Evolutionary conservation across 73 alveolate species (phyloP), one percentile per base, ranked within the genome.

Genomic region (Diophrys sp.): DNA sequence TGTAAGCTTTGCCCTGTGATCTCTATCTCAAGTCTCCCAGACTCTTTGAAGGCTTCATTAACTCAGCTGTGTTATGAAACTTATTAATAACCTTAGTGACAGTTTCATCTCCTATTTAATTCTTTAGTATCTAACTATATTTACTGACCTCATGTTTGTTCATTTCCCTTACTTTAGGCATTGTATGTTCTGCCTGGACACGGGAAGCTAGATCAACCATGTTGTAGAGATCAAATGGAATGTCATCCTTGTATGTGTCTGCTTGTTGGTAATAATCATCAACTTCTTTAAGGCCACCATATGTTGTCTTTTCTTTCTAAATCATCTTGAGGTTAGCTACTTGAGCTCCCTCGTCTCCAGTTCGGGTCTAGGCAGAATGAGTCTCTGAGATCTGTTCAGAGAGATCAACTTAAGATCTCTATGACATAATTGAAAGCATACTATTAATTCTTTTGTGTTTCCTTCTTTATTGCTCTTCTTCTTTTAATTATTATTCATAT

Each of bases 221-320:
- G 55, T 83, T 83, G 31, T 83, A 83, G 32, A 83, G 32, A 54
- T 83, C 91, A 76, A 68, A 83, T 23, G 91, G 91, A 23, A 83
- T 82, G 34, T 83, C 91, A 54, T 83, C 91, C 75, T 76, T 80
- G 72, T 68, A 83, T 29, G 75, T 83, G 5, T 75, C 91, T 5
- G 75, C 31, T 31, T 31, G 54, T 23, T 71, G 70, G 56, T 83
- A 83, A 56, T 83, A 83, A 11, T 77, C 31, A 34, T 83, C 78
- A 23, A 69, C 85, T 27, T 77, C 82, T 18, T 44, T 5, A 18
- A 18, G 5, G n/a, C 5, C 5, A 5, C 62, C 62, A 44, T 44
- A 44, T 44, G 62, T 44, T 11, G 62, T 44, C 18, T 44, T 44
- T 18, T 44, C 62, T 44, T 44, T 44, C 5, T 44, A 18, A 44